phyloP scores from a whole-genome alignment of 768 basidiomycete genomes.

The Boletus sp. region DNA sequence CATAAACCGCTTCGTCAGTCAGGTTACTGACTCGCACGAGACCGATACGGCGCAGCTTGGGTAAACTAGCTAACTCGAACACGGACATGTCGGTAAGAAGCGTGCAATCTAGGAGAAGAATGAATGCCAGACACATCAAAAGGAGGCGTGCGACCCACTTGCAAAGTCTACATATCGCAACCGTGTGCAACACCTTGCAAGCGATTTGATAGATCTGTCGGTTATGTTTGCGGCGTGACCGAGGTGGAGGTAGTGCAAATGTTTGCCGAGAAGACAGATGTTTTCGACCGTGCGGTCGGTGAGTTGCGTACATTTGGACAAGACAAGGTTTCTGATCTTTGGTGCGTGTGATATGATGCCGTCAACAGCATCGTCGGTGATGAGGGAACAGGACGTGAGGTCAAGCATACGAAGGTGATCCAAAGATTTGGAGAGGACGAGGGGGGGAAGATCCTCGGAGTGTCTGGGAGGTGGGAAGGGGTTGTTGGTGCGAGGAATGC shows the following conservation, averaged over 20 bases:
- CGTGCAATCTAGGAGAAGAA: constrained; percentile 60
- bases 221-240: constrained; percentile 90
- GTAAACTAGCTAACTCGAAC: constrained; percentile 81
- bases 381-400: constrained; percentile 74
- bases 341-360: constrained; percentile 79
- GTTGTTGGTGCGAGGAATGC: constrained; percentile 37
- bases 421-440: constrained; percentile 60
- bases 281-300: constrained; percentile 81
- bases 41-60: constrained; percentile 90
- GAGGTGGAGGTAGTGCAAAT: constrained; percentile 92
- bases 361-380: constrained; percentile 83
- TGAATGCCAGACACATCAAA: constrained; percentile 1
- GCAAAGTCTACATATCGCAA: constrained; percentile 96
- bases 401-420: constrained; percentile 93
- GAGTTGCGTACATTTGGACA: constrained; percentile 78
- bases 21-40: constrained; percentile 90
- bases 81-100: constrained; percentile 92
- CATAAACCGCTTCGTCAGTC: constrained; percentile 90
- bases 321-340: constrained; percentile 79
- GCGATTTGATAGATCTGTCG: constrained; percentile 77
- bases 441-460: constrained; percentile 54
- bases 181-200: constrained; percentile 85
- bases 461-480: constrained; percentile 39
- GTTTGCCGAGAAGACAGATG: constrained; percentile 84
- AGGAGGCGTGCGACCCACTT: constrained; percentile 50